Evolutionary conservation across 176 grass and related monocot species (phyloP), one percentile per base, ranked within the genome.

Genomic region (Musa beccarii): DNA sequence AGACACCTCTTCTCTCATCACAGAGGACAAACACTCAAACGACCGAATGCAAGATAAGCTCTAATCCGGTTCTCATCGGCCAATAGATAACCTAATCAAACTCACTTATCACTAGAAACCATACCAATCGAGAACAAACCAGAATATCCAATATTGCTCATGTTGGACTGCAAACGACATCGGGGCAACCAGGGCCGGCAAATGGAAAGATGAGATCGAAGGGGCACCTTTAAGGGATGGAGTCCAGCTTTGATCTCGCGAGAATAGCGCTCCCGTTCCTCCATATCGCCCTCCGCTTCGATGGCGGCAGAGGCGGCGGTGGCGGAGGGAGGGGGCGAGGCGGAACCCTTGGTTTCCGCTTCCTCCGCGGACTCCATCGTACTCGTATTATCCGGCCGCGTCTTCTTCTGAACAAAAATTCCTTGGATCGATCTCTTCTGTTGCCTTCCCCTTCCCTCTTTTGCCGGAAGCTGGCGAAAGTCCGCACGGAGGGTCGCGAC

Each of bases 161-260:
- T 43, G 34, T 43, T 43, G 34, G 34, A 43, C 34, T 43, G 34
- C 34, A 43, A 43, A 4, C 34, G 34, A 6, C 34, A 43, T 43
- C 34, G 34, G 3, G 34, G 4, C 34, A 43, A 43, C 4, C 4
- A 43, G 4, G 34, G 34, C 43, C 12, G 16, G 14, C 6, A 64
- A 49, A 34, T 66, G 49, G 24, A 71, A 49, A 64, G n/a, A 28
- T 34, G 26, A 54, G 13, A 78, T 72, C 1, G 10, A 69, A 73
- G 59, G 57, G 29, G 13, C 22, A 99, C 96, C 83, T 92, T 99
- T 56, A 99, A 86, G 20, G 95, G 91, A 78, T 99, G 96, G 66
- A 89, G 85, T 28, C 91, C 88, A 43, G 86, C 84, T 80, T 95
- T 95, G 75, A 94, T 85, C 74, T 94, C 96, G 70, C 82, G 85